Evolutionary conservation across 441 rosid species (phyloP), one percentile per base, ranked within the genome.

Genomic region (Aquilaria agallochum): DNA sequence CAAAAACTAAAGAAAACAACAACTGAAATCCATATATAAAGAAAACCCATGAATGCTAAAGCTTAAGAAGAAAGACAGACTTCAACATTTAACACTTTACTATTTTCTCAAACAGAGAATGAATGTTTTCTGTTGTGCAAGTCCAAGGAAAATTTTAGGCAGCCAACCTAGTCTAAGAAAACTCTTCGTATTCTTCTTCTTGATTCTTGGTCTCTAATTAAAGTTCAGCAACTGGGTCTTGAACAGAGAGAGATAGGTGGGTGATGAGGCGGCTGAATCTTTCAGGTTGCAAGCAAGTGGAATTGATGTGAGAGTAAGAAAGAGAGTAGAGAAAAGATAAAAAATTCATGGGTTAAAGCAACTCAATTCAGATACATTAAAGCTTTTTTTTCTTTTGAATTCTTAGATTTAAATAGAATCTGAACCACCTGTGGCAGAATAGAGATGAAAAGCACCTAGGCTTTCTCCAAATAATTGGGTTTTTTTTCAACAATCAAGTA

Each of bases 71-170:
- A 61, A 34, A 34, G 40, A 3, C 40, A 34, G 40, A 88, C 94
- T 93, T 91, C 96, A 69, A 88, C 79, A 55, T 91, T 96, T 11
- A 83, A 62, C 42, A 88, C 96, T 12, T 65, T 76, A 53, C 96
- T 96, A 63, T 73, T 58, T 83, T 82, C 71, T 84, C 86, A 68
- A 91, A 88, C 84, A 91, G 68, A 14, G 94, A 72, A 52, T 94
- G 88, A 54, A 91, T 80, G 62, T 91, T 96, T 64, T 91, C 96
- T 15, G 81, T 54, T 11, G 94, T 84, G 66, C 82, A 72, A 34
- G 71, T 68, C 96, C 94, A 91, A 48, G 97, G 96, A 56, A 91
- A 70, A 74, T 88, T 91, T 64, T 83, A 80, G 66, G 89, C 94
- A 60, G 83, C 56, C 80, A 91, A 62, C 66, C 86, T 83, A 11